phyloP scores from a whole-genome alignment of 352 stramenopile genomes.

The Globisporangium splendens region DNA sequence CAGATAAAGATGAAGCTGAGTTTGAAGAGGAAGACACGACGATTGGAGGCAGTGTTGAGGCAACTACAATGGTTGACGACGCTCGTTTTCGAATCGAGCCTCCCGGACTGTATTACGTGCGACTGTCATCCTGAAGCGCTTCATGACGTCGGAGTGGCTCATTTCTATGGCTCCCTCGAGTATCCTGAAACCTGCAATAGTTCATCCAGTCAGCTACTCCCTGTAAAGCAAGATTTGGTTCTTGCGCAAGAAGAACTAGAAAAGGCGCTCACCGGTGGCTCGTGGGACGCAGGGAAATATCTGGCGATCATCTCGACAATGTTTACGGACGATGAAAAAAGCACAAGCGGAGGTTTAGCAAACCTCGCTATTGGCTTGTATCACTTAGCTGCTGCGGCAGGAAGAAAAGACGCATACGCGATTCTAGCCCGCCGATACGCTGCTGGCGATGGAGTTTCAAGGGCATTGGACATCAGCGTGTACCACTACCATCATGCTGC shows the following conservation, averaged over 20 bases:
- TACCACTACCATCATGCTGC: constrained; percentile 68
- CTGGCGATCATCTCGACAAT: constrained; percentile 20
- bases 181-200: constrained; percentile 16
- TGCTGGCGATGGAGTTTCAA: constrained; percentile 8
- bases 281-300: constrained; percentile 22
- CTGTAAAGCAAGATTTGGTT: constrained; percentile 19
- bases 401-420: constrained; percentile 42
- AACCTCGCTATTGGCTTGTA: constrained; percentile 37
- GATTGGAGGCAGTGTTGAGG: background rate
- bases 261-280: constrained; percentile 16
- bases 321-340: background rate
- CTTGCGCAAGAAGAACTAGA: constrained; percentile 17
- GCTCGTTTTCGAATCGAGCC: constrained; percentile 35
- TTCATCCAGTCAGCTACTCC: background rate
- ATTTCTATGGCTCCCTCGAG: constrained; percentile 31
- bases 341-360: background rate
- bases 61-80: constrained; percentile 3
- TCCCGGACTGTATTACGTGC: constrained; percentile 26
- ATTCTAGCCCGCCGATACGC: constrained; percentile 53
- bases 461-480: constrained; percentile 31
- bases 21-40: background rate
- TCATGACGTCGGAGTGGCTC: constrained; percentile 24
- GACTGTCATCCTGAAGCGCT: constrained; percentile 25
- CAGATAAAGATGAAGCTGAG: constrained; percentile 9
- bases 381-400: constrained; percentile 42